Evolutionary conservation across 2,329 filamentous ascomycete species (phyloP), one percentile per base, ranked within the genome.

Genomic region (Verticillium dahliae): DNA sequence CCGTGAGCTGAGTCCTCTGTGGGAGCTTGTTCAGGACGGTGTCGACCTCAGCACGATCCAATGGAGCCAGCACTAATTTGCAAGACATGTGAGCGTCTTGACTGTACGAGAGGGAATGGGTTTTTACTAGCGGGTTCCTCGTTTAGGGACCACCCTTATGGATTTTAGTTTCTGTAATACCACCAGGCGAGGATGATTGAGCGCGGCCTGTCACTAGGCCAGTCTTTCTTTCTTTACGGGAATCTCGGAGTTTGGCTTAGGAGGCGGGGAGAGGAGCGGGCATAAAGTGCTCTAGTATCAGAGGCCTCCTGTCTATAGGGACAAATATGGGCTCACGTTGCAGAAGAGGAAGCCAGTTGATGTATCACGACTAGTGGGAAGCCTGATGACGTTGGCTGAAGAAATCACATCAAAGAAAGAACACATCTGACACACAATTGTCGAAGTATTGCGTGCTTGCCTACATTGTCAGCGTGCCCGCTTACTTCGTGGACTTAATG

Each of bases 21-120:
- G 95, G 95, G 95, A 99, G 78, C 79, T 99, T 66, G 95, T 99
- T 13, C 95, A 99, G 78, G 95, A 99, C 75, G 95, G 95, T 15
- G 86, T 99, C 66, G 95, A 97, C 72, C 79, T 99, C 68, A 91
- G 96, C 77, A 97, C 92, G 54, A 99, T 99, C 70, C 89, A 99
- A 78, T 99, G 95, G 95, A 96, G 90, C 73, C 93, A 97, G 80
- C 95, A 99, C 76, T 98, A 81, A 84, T 52, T 27, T 52, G 45
- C 18, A 22, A 52, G 45, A 22, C 45, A 11, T 63, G 6, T 18
- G 56, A 41, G 34, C 35, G 45, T 52, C 54, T 56, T 34, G 54
- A 27, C n/a, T 57, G 31, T 22, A 37, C 15, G 33, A 57, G 33
- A 57, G 37, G 55, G 10, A 38, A 37, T 33, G 54, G 54, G 45